phyloP scores from a whole-genome alignment of 2,329 filamentous ascomycete species.

The Colletotrichum viniferum region DNA sequence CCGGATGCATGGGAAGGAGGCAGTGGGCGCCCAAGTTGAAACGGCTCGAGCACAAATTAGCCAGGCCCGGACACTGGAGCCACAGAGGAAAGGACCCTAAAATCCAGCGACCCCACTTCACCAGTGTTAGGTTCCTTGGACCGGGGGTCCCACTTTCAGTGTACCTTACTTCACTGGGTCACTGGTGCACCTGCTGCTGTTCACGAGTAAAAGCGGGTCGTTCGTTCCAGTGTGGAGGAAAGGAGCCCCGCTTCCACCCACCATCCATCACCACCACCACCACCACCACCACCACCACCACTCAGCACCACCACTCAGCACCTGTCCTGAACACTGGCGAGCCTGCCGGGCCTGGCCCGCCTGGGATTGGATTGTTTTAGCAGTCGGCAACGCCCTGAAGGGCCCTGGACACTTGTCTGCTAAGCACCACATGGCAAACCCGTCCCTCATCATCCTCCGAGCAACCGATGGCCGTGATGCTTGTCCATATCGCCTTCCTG shows the following conservation, averaged over 20 bases:
- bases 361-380: not conserved
- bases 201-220: not conserved
- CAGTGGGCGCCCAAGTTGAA: slow-evolving; percentile 6
- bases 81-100: not conserved
- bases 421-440: not conserved
- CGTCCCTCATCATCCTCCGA: not conserved
- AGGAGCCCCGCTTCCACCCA: not conserved
- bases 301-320: too few relatives aligned
- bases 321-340: not conserved
- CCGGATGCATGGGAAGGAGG: slow-evolving; percentile 1
- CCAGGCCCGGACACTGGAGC: not conserved
- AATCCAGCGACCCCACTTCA: not conserved
- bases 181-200: too few relatives aligned
- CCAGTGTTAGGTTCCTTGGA: not conserved
- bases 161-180: not conserved
- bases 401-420: not conserved
- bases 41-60: slow-evolving; percentile 12
- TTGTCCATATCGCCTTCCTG: slow-evolving; percentile 26
- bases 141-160: not conserved
- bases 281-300: too few relatives aligned
- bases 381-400: not conserved
- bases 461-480: slow-evolving; percentile 22
- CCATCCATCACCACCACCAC: too few relatives aligned
- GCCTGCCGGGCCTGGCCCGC: not conserved
- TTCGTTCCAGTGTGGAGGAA: not conserved